phyloP scores from a whole-genome alignment of 2,329 filamentous ascomycete species.

The Magnaporthales sp. region DNA sequence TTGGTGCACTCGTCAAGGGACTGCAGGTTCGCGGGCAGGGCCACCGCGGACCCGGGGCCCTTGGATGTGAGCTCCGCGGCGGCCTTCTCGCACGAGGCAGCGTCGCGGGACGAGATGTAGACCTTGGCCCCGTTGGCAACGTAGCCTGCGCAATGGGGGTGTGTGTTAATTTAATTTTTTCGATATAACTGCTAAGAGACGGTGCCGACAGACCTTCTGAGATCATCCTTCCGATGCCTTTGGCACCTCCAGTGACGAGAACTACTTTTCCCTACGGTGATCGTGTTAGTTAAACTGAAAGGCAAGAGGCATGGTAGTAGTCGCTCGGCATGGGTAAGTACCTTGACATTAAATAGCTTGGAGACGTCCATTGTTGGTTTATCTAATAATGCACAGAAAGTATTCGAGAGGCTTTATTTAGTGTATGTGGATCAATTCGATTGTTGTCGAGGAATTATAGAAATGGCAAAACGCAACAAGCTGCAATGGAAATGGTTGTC shows the following conservation, averaged over 20 bases:
- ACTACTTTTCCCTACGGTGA: slow-evolving; percentile 42
- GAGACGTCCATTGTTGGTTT: neutral
- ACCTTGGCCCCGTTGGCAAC: slow-evolving; percentile 55
- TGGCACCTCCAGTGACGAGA: slow-evolving; percentile 48
- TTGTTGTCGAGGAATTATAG: neutral
- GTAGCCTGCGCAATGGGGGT: slow-evolving; percentile 37
- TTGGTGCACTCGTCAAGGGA: slow-evolving; percentile 44
- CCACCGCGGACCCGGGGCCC: slow-evolving; percentile 37
- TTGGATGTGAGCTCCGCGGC: slow-evolving; percentile 47
- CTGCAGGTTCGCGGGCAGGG: slow-evolving; percentile 58
- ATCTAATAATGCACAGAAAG: neutral
- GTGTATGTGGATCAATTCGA: neutral
- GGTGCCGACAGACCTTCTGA: slow-evolving; percentile 21
- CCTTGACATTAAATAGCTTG: neutral
- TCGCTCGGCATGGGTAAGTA: neutral
- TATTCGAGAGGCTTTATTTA: neutral
- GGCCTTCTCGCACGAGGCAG: slow-evolving; percentile 44
- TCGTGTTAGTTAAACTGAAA: neutral
- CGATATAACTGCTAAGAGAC: neutral
- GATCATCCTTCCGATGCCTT: slow-evolving; percentile 62
- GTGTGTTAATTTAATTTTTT: neutral
- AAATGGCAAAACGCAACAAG: neutral
- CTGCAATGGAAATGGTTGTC: neutral
- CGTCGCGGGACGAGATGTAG: slow-evolving; percentile 58
- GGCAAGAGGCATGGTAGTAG: neutral